Evolutionary conservation across 495 filamentous ascomycete genomes (phyloP), one percentile per base, ranked within the genome.

Genomic region (Penicillium odoratum): DNA sequence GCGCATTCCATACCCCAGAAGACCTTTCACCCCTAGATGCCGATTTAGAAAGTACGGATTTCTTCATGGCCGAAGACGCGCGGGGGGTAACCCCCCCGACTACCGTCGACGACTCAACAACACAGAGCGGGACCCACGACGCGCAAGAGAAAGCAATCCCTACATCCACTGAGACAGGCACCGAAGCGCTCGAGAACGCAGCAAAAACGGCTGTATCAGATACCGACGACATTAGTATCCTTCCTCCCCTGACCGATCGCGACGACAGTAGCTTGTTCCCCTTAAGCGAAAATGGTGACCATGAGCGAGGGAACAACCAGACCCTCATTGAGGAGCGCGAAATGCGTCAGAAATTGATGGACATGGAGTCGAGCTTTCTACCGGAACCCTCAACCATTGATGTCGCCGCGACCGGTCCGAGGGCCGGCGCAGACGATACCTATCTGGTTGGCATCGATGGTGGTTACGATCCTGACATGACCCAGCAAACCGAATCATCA

Each of bases 311-410:
- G 47, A 75, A 76, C 29, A 78, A 79, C 29, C 74, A 81, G 57
- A 82, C 79, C 1, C 66, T 78, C 9, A 66, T 88, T 44, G 82
- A 87, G 63, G 87, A 90, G 68, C 77, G 73, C 33, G 85, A 87
- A 60, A 88, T 90, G 83, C 78, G 80, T 51, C 78, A 77, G 54
- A 88, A 89, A 68, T 67, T 96, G 56, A 87, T 90, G 76, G 92
- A 96, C 66, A 83, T 94, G 57, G 92, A 97, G 68, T 95, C 91
- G 7, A 95, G 90, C 65, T 95, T 96, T 61, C 51, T 92, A 40
- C 80, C 80, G 0, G 78, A 80, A 29, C 68, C 78, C 3, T 83
- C 80, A 1, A 78, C 76, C 1, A 75, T 79, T 29, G 72, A 78
- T 36, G 63, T 76, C 48, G 69, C 70, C 36, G 50, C 63, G 26